Evolutionary conservation across 192 early-diverging fungal species (phyloP).

Genomic region (Pilaira anomala): DNA sequence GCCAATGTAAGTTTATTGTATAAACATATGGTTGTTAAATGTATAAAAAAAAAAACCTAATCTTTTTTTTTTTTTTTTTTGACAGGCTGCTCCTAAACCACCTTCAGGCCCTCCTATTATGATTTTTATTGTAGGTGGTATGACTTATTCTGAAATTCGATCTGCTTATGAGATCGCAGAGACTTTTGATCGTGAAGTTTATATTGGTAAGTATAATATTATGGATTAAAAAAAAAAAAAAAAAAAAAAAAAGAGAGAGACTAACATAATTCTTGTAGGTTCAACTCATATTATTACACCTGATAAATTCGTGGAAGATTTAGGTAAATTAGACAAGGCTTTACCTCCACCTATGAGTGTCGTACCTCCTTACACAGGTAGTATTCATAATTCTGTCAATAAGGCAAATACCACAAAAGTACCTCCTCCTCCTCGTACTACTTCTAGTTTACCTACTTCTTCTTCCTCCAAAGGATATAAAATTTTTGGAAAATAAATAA

Average conservation of each 20-base stretch:
- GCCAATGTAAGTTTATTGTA: conserved; percentile 20
- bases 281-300: conserved; percentile 75
- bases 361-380: conserved; percentile 40
- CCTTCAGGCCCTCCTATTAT: conserved; percentile 48
- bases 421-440: conserved; percentile 3
- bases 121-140: conserved; percentile 79
- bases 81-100: conserved; percentile 34
- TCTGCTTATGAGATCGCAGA: conserved; percentile 64
- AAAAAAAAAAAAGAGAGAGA: neutral
- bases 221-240: neutral
- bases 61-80: conserved; percentile 23
- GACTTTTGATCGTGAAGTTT: conserved; percentile 61
- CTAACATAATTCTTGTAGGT: conserved; percentile 39
- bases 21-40: conserved; percentile 32
- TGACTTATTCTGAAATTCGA: conserved; percentile 76
- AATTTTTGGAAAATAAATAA: neutral
- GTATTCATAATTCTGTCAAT: neutral
- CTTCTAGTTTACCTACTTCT: neutral
- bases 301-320: conserved; percentile 60
- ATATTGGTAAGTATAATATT: conserved; percentile 57
- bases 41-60: too few species aligned
- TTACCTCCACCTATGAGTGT: conserved; percentile 26
- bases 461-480: neutral
- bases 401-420: neutral
- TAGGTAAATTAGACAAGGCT: conserved; percentile 60